These are phyloP conservation scores for Secale cereale DNA, from an alignment of 176 grass and related monocot species.

Conservation along the genomic window DNA sequence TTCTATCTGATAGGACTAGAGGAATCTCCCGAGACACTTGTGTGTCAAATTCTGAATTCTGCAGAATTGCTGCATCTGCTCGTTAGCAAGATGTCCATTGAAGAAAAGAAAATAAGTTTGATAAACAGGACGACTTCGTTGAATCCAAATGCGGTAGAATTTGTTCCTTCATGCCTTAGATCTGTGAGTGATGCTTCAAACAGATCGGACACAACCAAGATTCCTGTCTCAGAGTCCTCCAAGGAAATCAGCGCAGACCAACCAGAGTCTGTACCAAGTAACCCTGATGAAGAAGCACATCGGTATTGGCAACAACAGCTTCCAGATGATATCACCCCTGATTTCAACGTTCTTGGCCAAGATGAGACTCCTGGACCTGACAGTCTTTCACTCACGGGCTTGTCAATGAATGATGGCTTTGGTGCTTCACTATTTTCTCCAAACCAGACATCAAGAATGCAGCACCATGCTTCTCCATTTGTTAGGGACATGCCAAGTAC, in stretches of 20 bases:
- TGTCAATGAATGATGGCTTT: slow-evolving; percentile 72
- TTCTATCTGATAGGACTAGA: slow-evolving; percentile 36
- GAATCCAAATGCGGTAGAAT: slow-evolving; percentile 96
- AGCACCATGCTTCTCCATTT: slow-evolving; percentile 51
- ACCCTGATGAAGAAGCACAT: slow-evolving; percentile 86
- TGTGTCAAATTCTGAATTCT: slow-evolving; percentile 11
- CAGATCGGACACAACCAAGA: slow-evolving; percentile 40
- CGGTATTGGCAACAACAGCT: slow-evolving; percentile 87
- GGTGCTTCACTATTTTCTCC: slow-evolving; percentile 58
- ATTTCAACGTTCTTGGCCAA: slow-evolving; percentile 68
- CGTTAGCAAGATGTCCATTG: slow-evolving; percentile 26
- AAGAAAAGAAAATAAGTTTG: slow-evolving; percentile 61
- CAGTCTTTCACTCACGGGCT: slow-evolving; percentile 60
- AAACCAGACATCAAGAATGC: slow-evolving; percentile 43
- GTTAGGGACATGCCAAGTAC: slow-evolving; percentile 33
- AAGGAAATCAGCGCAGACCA: slow-evolving; percentile 48
- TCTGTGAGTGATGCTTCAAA: slow-evolving; percentile 47
- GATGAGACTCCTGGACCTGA: slow-evolving; percentile 62
- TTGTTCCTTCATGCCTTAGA: slow-evolving; percentile 94
- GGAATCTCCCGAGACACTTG: slow-evolving; percentile 17
- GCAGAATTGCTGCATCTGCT: slow-evolving; percentile 19
- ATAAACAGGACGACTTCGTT: slow-evolving; percentile 65
- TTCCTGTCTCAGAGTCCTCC: slow-evolving; percentile 33
- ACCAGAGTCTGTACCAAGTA: slow-evolving; percentile 53
- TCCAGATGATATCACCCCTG: slow-evolving; percentile 93